phyloP scores from a whole-genome alignment of 2,329 filamentous ascomycete species.

The Diaporthe sp. region DNA sequence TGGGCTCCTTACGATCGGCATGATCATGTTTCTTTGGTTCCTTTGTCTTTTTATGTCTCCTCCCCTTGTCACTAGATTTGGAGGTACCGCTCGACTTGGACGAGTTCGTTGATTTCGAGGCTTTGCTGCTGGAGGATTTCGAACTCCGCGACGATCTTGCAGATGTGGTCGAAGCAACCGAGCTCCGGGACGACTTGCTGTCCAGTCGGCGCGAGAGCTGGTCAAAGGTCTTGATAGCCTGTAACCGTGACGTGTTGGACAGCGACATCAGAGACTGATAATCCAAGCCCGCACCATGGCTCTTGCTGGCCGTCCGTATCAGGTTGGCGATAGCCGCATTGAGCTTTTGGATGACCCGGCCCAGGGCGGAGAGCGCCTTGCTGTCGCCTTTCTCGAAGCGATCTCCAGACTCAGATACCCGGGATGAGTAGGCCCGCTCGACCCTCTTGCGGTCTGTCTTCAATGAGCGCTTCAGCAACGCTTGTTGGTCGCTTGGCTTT shows the following conservation, averaged over 20 bases:
- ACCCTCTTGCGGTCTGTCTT: conserved; percentile 57
- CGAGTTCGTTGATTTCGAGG: conserved; percentile 10
- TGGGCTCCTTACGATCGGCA: background rate
- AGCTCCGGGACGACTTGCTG: conserved; percentile 43
- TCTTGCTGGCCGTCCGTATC: conserved; percentile 51
- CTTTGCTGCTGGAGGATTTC: conserved; percentile 14
- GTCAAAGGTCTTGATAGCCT: conserved; percentile 63
- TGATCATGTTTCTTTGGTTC: background rate
- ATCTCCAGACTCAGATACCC: conserved; percentile 55
- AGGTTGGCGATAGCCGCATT: conserved; percentile 56
- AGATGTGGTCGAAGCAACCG: conserved; percentile 33
- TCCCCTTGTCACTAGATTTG: conserved; percentile 3
- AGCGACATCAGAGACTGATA: conserved; percentile 61
- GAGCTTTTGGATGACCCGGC: conserved; percentile 57
- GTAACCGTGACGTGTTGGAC: conserved; percentile 60
- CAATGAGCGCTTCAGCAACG: conserved; percentile 52
- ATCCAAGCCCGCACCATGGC: conserved; percentile 53
- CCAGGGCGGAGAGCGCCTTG: conserved; percentile 55
- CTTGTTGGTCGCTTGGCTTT: conserved; percentile 43
- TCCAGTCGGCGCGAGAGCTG: conserved; percentile 55
- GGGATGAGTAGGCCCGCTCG: conserved; percentile 56
- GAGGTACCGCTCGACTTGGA: conserved; percentile 15
- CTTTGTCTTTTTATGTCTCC: background rate
- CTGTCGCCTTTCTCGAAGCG: conserved; percentile 62
- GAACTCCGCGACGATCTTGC: conserved; percentile 15